Evolutionary conservation across 2,329 filamentous ascomycete genomes (phyloP).

Genomic region (Alternaria infectoria): DNA sequence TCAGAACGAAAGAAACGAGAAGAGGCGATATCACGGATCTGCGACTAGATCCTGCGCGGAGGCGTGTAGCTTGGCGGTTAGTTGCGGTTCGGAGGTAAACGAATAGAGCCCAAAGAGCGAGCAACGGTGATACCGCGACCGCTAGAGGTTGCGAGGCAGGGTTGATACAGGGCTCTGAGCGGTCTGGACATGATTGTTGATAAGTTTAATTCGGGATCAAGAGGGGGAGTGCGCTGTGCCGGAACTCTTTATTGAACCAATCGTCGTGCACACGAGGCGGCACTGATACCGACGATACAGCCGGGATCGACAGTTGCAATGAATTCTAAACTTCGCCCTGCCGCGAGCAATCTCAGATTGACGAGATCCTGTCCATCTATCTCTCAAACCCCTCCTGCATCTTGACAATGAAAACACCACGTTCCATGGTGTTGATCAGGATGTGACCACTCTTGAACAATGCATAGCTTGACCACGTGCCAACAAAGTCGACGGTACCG

Average conservation of each 20-base stretch:
- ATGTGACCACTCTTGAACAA: conserved; percentile 50
- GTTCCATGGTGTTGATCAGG: conserved; percentile 51
- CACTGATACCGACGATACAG: background rate
- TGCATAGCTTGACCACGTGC: conserved; percentile 53
- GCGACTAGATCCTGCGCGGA: conserved; percentile 1
- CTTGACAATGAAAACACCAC: conserved; percentile 48
- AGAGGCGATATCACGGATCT: background rate
- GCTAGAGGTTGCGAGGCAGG: background rate
- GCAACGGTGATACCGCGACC: background rate
- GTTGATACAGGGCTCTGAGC: background rate
- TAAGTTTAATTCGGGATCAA: background rate
- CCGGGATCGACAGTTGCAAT: background rate
- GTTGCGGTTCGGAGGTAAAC: background rate
- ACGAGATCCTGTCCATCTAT: background rate
- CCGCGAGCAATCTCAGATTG: background rate
- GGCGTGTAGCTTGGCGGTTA: background rate
- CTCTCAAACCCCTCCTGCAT: conserved; percentile 27
- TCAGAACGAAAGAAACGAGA: conserved; percentile 7
- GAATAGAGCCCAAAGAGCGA: background rate
- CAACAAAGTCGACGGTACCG: conserved; percentile 52
- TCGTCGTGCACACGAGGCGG: background rate
- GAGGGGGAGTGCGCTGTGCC: background rate
- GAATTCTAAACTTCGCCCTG: background rate
- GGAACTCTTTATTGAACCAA: background rate
- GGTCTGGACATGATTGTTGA: background rate